Evolutionary conservation across 225 moss, liverwort and hornwort genomes (phyloP), one percentile per base, ranked within the genome.

Genomic region (Thuidium tamariscinum): DNA sequence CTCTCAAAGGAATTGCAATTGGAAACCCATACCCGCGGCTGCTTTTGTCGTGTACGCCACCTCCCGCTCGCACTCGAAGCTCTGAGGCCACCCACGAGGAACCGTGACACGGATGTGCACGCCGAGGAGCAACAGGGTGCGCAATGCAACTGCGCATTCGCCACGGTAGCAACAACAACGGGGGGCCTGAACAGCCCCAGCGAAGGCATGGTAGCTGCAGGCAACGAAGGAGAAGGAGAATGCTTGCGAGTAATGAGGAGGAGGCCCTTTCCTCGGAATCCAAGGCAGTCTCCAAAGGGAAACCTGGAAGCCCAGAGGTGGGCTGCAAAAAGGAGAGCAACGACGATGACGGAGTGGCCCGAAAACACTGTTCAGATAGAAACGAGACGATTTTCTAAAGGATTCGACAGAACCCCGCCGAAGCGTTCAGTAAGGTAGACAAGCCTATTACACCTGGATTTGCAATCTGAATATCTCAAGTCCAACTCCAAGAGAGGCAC

Each of bases 141-240:
- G 74, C 87, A 93, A 91, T 91, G 93, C 81, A 89, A 86, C 75
- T 91, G 88, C 68, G 60, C 84, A 84, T 84, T 77, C 77, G 64
- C 77, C 44, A 36, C 62, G 34, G 90, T 80, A 27, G 86, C 85
- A 39, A 90, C 79, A 29, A 86, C 86, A 22, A 85, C 39, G n/a
- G 90, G 86, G 70, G 90, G 82, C 89, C 92, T 90, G 88, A 89
- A 87, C 87, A 93, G 91, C 92, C 93, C 89, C 92, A 92, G 85
- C 84, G 91, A 89, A 88, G 88, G 93, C 93, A 93, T 93, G 92
- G 77, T 91, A 89, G 48, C 88, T 89, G 60, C 89, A 66, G 79
- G 48, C 84, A 84, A 70, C 84, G 52, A 51, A 75, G 59, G 59
- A 55, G 64, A 57, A 41, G 67, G 51, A 52, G 74, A 82, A 69